Base-by-base conservation (phyloP, 768 basidiomycete genomes). In the Phanerochaete carnosa region DNA sequence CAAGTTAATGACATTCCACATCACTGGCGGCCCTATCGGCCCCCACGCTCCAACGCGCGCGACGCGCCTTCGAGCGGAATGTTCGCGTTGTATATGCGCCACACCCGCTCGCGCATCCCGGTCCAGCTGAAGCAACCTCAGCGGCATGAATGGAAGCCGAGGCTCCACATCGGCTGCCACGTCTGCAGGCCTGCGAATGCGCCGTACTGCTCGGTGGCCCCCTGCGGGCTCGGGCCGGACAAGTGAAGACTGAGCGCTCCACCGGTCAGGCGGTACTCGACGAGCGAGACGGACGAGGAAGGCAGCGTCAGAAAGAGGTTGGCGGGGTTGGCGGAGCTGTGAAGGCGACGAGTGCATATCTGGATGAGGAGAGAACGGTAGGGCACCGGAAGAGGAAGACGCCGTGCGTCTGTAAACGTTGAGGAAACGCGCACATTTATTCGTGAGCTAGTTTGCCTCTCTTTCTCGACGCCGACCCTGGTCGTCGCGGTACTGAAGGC, bases 181-280 rank as follows among this genome's bases (percentile, higher is more conserved):
- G 82, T 83, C 2, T 90, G 88, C 32, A 83, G 74, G 3, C 90
- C 90, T 26, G 89, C 78, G 22, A 84, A 73, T 35, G 75, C 79
- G 5, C 85, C 83, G 65, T 92, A 89, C 71, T 92, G 90, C 61
- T 87, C 80, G 54, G 88, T 81, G 9, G 90, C 90, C 16, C 72
- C 70, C 43, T 75, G 74, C 25, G 85, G 80, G n/a, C 62, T 70
- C 8, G 76, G 75, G 9, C 80, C 81, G 4, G 76, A 82, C 68
- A 89, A 91, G 76, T 91, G 92, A 63, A 92, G 84, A 72, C 92
- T 88, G 33, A 92, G 74, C 0, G 85, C 85, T 19, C 91, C 90
- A 5, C 91, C 90, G 51, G 92, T 75, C 70, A 85, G 75, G 49
- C 90, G 78, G 68, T 92, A 94, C 65, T 93, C 79, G 26, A 93